Evolutionary conservation across 2,329 filamentous ascomycete genomes (phyloP).

Genomic region (Fusarium succisae): DNA sequence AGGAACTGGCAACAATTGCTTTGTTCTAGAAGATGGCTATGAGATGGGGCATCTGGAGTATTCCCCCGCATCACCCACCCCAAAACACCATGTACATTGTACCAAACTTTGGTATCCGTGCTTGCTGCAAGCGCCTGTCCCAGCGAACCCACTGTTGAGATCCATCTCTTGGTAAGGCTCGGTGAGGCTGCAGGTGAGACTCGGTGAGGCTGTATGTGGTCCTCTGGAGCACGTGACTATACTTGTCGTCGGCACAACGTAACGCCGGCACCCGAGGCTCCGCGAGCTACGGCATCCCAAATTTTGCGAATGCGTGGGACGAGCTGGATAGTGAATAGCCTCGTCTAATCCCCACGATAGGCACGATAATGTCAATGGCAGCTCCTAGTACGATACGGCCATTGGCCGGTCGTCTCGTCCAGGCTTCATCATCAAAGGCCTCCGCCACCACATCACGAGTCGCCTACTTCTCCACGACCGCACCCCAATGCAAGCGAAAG

Average conservation of each 20-base stretch:
- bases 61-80: constrained; percentile 42
- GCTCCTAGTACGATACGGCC: constrained; percentile 43
- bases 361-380: constrained; percentile 43
- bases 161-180: constrained; percentile 34
- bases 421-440: constrained; percentile 23
- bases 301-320: constrained; percentile 34
- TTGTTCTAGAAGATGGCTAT: constrained; percentile 39
- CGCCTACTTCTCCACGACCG: constrained; percentile 64
- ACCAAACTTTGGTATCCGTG: constrained; percentile 40
- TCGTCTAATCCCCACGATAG: constrained; percentile 27
- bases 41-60: constrained; percentile 43
- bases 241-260: constrained; percentile 4
- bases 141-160: constrained; percentile 34
- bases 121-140: constrained; percentile 44
- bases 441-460: constrained; percentile 23
- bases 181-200: constrained; percentile 22
- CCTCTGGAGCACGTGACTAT: constrained; percentile 5
- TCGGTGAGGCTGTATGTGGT: background rate
- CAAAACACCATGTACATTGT: constrained; percentile 41
- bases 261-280: constrained; percentile 20
- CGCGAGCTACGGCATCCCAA: constrained; percentile 24
- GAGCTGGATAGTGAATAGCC: constrained; percentile 36
- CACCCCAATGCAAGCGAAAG: constrained; percentile 58
- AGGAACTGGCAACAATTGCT: constrained; percentile 37
- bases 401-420: constrained; percentile 38